Conservation (phyloP, 2,329 filamentous ascomycete genomes). For the Phaeosphaeria sp. region DNA sequence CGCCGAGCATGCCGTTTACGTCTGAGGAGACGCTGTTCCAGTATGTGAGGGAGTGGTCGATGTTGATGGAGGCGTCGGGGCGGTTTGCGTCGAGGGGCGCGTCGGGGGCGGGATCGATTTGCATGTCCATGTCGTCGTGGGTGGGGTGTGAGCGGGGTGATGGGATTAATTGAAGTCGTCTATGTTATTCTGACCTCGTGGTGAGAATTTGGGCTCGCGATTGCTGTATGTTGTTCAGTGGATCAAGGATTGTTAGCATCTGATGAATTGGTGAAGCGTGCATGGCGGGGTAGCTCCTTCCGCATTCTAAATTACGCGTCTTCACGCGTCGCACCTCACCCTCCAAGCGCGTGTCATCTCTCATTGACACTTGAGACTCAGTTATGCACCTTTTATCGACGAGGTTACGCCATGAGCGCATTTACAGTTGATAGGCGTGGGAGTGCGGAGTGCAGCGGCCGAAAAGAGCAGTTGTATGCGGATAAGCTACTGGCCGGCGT, state of each 20-base stretch:
- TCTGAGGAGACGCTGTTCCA: conserved; percentile 61
- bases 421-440: conserved; percentile 11
- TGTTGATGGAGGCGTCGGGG: conserved; percentile 55
- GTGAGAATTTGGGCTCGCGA: not conserved
- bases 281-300: conserved; percentile 21
- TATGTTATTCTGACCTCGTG: no score
- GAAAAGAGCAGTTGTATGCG: conserved; percentile 35
- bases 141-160: not conserved
- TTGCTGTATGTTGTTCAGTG: not conserved
- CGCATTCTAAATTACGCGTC: not conserved
- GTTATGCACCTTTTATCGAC: not conserved
- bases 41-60: conserved; percentile 55
- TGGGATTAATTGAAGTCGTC: no score
- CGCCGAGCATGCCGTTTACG: conserved; percentile 81
- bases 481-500: conserved; percentile 18
- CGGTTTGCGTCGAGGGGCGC: conserved; percentile 24
- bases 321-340: conserved; percentile 10
- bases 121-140: conserved; percentile 35
- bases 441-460: conserved; percentile 17
- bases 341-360: not conserved
- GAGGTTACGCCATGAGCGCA: conserved; percentile 1
- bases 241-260: not conserved
- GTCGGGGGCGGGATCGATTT: conserved; percentile 26
- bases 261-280: not conserved
- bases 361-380: not conserved